phyloP scores from a whole-genome alignment of 2,329 filamentous ascomycete genomes.

The Scolecobasidium constrictum region DNA sequence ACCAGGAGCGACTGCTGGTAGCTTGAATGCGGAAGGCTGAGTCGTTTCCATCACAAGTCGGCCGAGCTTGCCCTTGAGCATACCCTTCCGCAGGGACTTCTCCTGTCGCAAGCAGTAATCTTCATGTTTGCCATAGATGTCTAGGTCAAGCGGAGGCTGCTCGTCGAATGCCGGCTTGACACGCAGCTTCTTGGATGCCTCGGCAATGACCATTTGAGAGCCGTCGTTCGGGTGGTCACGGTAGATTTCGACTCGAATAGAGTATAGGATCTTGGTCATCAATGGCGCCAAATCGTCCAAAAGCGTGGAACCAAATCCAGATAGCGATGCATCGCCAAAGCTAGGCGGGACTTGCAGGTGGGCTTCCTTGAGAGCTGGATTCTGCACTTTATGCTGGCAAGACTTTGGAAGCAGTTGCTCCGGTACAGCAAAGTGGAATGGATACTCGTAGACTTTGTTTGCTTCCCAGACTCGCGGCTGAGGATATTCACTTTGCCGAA shows the following conservation, averaged over 20 bases:
- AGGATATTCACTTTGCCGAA: constrained; percentile 42
- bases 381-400: constrained; percentile 43
- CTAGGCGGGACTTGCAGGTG: constrained; percentile 52
- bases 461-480: constrained; percentile 42
- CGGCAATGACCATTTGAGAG: constrained; percentile 32
- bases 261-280: constrained; percentile 51
- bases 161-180: constrained; percentile 49
- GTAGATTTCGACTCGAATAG: constrained; percentile 37
- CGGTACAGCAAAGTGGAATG: constrained; percentile 55
- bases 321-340: constrained; percentile 46
- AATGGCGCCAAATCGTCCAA: constrained; percentile 53
- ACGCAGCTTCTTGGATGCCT: constrained; percentile 44
- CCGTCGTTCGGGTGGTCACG: constrained; percentile 27
- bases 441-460: constrained; percentile 46
- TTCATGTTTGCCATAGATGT: constrained; percentile 23
- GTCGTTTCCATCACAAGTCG: constrained; percentile 44
- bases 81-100: constrained; percentile 48
- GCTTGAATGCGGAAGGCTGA: constrained; percentile 46
- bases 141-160: constrained; percentile 45
- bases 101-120: constrained; percentile 46
- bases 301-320: constrained; percentile 36
- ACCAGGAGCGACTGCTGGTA: constrained; percentile 29
- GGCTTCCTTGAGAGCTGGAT: constrained; percentile 40
- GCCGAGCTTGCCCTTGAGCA: constrained; percentile 49
- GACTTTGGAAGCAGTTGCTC: constrained; percentile 47